Conservation (phyloP, 2,329 filamentous ascomycete species). For the Scedosporium aurantiacum region DNA sequence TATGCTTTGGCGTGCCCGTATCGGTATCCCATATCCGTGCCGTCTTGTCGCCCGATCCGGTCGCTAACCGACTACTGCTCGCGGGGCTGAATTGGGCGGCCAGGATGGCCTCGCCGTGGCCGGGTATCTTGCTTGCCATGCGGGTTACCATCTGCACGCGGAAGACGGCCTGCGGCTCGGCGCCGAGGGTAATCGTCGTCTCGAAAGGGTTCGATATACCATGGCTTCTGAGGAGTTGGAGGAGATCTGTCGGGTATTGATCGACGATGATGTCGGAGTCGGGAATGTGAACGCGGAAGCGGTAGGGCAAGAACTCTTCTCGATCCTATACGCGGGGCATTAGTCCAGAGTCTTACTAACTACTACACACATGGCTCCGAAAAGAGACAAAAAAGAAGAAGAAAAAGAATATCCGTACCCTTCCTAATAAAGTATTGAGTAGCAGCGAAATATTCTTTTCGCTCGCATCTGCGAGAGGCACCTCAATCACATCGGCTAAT, state of each 20-base stretch:
- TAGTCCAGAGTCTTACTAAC: constrained; percentile 8
- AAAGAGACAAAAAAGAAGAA: no score
- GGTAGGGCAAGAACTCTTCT: constrained; percentile 50
- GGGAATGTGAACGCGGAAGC: constrained; percentile 49
- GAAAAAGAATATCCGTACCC: constrained; percentile 38
- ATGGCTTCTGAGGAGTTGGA: constrained; percentile 42
- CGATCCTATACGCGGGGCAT: constrained; percentile 25
- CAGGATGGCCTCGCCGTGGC: constrained; percentile 85
- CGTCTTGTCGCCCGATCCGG: constrained; percentile 82
- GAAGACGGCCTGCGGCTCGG: constrained; percentile 82
- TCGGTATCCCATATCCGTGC: constrained; percentile 92
- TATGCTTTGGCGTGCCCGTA: constrained; percentile 79
- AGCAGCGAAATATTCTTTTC: constrained; percentile 84
- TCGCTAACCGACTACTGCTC: constrained; percentile 67
- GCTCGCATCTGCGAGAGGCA: constrained; percentile 73
- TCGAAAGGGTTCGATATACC: constrained; percentile 49
- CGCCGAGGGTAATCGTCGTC: constrained; percentile 42
- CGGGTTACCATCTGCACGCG: constrained; percentile 84
- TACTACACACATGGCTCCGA: no score
- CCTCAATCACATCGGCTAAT: constrained; percentile 57
- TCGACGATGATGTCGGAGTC: constrained; percentile 41
- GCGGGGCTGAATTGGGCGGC: constrained; percentile 76
- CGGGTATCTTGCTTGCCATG: constrained; percentile 77
- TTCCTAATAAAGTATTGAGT: constrained; percentile 71
- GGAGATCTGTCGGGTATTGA: constrained; percentile 43